These are phyloP conservation scores for Teunomyces panamensis DNA, from an alignment of 805 yeast species.

Conservation along the genomic window DNA sequence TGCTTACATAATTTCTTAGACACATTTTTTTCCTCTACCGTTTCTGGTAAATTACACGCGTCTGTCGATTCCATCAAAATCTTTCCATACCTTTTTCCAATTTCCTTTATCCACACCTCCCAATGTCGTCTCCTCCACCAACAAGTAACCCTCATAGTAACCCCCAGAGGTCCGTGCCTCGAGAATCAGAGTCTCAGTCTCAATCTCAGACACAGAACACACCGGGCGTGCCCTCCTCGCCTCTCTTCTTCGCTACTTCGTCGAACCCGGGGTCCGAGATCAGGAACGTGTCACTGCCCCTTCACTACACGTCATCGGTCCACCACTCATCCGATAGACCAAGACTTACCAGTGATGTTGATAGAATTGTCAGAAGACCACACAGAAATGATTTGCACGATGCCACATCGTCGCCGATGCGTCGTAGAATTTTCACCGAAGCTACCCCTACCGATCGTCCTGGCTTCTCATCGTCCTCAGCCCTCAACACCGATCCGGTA, in stretches of 20 bases:
- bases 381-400: conserved; percentile 82
- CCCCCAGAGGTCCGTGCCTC: conserved; percentile 22
- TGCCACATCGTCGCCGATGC: conserved; percentile 61
- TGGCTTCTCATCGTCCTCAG: conserved; percentile 22
- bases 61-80: conserved; percentile 18
- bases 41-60: conserved; percentile 9
- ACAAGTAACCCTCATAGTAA: conserved; percentile 37
- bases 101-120: conserved; percentile 1
- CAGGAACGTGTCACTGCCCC: conserved; percentile 46
- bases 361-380: conserved; percentile 45
- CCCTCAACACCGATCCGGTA: conserved; percentile 25
- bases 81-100: neutral
- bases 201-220: conserved; percentile 37
- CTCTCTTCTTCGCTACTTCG: conserved; percentile 51
- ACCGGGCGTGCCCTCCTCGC: conserved; percentile 51
- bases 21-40: neutral
- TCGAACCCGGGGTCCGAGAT: conserved; percentile 39
- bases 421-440: conserved; percentile 59
- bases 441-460: neutral
- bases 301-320: conserved; percentile 46
- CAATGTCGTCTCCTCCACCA: conserved; percentile 17
- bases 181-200: conserved; percentile 33
- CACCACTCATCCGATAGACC: conserved; percentile 36
- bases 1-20: neutral
- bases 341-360: conserved; percentile 41